These are phyloP conservation scores for Plenodomus lindquistii DNA, from an alignment of 2,329 filamentous ascomycete species.

Conservation along the genomic window DNA sequence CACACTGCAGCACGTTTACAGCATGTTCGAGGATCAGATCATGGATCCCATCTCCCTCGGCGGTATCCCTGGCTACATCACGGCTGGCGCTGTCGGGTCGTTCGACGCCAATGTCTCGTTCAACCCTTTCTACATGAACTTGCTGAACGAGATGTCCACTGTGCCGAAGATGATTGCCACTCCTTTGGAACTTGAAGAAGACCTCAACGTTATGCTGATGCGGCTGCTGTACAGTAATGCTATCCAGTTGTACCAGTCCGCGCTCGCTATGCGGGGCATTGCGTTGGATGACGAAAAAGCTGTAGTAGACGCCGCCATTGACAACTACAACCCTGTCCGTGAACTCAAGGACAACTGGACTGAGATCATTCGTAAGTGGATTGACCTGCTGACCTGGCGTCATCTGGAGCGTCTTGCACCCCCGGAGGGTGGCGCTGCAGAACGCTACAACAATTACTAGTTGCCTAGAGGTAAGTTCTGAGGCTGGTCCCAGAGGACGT, in stretches of 20 bases:
- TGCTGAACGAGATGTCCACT: conserved; percentile 4
- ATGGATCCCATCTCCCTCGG: conserved; percentile 8
- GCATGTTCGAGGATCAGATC: conserved; percentile 8
- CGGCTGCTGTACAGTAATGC: not conserved
- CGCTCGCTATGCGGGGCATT: not conserved
- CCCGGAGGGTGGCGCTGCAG: conserved; percentile 4
- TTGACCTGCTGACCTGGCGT: conserved; percentile 13
- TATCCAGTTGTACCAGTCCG: not conserved
- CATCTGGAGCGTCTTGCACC: conserved; percentile 8
- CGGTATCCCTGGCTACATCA: conserved; percentile 2
- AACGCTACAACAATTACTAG: not conserved
- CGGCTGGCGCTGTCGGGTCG: not conserved
- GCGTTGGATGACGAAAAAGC: not conserved
- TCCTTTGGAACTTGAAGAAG: conserved; percentile 8
- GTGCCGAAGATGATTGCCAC: conserved; percentile 4
- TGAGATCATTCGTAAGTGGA: conserved; percentile 4
- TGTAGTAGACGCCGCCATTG: not conserved
- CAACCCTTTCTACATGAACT: conserved; percentile 2
- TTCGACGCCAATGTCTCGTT: not conserved
- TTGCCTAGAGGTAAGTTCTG: not conserved
- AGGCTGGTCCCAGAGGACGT: not conserved
- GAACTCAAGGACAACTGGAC: conserved; percentile 8
- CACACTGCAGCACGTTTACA: conserved; percentile 6
- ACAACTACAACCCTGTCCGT: conserved; percentile 1
- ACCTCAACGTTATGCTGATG: not conserved